phyloP scores from a whole-genome alignment of 371 early-diverging fungal genomes.

The Paraphysoderma sedebokerense region DNA sequence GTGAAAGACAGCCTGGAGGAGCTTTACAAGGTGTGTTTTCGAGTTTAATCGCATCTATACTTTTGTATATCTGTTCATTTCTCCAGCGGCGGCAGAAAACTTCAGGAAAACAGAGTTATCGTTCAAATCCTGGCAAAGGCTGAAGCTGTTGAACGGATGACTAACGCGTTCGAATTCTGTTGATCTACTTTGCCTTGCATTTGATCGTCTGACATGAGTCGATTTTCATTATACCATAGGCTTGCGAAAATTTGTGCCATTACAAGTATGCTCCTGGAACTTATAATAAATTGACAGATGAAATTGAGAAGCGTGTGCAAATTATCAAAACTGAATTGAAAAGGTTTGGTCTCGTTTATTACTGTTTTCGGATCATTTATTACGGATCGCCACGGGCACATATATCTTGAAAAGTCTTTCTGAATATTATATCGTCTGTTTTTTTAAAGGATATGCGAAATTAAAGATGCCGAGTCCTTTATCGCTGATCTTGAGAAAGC shows the following conservation, averaged over 20 bases:
- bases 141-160: neutral
- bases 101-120: neutral
- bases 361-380: constrained; percentile 3
- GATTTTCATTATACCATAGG: constrained; percentile 9
- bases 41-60: neutral
- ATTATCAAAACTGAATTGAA: constrained; percentile 20
- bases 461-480: constrained; percentile 17
- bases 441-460: constrained; percentile 11
- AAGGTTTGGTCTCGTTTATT: constrained; percentile 12
- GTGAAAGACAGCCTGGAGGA: constrained; percentile 58
- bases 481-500: constrained; percentile 30
- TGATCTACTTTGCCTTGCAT: neutral
- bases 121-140: neutral
- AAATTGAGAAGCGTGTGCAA: constrained; percentile 27
- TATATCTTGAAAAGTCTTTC: neutral
- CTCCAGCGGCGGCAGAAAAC: neutral
- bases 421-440: constrained; percentile 2
- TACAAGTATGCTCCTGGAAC: constrained; percentile 45
- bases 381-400: neutral
- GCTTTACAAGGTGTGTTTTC: constrained; percentile 53
- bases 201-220: neutral
- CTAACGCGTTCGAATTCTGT: neutral
- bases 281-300: constrained; percentile 36
- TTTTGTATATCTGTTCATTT: neutral
- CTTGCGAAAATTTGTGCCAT: constrained; percentile 61